These are phyloP conservation scores for Phytophthora pluvialis DNA, from an alignment of 352 stramenopile genomes.

Conservation along the genomic window DNA sequence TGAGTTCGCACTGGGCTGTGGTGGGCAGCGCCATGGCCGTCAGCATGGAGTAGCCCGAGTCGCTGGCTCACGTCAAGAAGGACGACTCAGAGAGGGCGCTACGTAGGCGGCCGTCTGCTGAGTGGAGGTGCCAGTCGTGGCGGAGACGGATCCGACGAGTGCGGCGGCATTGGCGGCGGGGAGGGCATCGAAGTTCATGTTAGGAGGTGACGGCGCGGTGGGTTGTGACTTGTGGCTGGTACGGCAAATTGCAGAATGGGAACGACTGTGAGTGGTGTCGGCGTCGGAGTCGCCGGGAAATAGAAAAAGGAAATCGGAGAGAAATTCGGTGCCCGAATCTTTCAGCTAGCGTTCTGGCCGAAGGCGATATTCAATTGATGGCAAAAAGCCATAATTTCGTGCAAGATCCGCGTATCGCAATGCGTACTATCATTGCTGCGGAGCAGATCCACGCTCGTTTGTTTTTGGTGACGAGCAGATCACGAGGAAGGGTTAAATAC, in stretches of 20 bases:
- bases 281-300: too few relatives aligned
- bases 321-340: too few relatives aligned
- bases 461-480: too few relatives aligned
- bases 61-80: slow-evolving; percentile 20
- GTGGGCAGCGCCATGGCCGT: slow-evolving; percentile 28
- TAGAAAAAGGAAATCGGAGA: too few relatives aligned
- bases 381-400: too few relatives aligned
- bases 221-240: slow-evolving; percentile 4
- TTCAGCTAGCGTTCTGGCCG: too few relatives aligned
- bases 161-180: slow-evolving; percentile 22
- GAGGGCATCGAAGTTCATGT: slow-evolving; percentile 33
- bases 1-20: slow-evolving; percentile 31
- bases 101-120: slow-evolving; percentile 30
- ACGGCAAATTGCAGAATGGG: slow-evolving; percentile 20
- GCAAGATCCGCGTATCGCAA: too few relatives aligned
- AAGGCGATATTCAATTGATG: too few relatives aligned
- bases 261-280: too few relatives aligned
- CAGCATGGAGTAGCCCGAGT: slow-evolving; percentile 38
- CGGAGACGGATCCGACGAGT: slow-evolving; percentile 16
- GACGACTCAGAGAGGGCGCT: slow-evolving; percentile 16
- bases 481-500: too few relatives aligned
- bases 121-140: slow-evolving; percentile 22
- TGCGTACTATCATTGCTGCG: too few relatives aligned
- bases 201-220: slow-evolving; percentile 4
- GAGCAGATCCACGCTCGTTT: too few relatives aligned